Percentiles rank a stretch among this genome's conserved stretches.
phyloP scores from a whole-genome alignment of 345 rosid genomes.

The Limnanthes douglasii region DNA sequence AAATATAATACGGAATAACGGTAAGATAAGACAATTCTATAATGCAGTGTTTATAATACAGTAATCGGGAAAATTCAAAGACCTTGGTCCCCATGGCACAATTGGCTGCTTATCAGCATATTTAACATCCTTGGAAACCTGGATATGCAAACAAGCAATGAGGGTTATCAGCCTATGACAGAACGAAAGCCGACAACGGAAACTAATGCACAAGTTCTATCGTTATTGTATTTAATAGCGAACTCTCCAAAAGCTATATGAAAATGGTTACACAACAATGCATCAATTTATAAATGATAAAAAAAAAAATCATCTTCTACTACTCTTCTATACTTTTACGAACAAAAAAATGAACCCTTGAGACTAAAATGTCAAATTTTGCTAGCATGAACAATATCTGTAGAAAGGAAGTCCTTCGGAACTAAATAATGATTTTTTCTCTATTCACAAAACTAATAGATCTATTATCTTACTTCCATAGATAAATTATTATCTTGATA shows the following conservation, averaged over 20 bases:
- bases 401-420: too few relatives aligned
- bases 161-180: constrained; percentile 2
- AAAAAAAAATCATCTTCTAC: neutral
- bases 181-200: constrained; percentile 1
- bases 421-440: too few relatives aligned
- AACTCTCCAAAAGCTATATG: too few relatives aligned
- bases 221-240: too few relatives aligned
- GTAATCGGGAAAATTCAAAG: neutral
- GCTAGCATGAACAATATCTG: too few relatives aligned
- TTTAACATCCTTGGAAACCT: constrained; percentile 96
- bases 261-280: neutral
- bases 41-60: neutral
- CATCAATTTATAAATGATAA: neutral
- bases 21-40: neutral
- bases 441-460: too few relatives aligned
- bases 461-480: too few relatives aligned
- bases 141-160: constrained; percentile 11
- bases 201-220: neutral
- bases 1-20: too few relatives aligned
- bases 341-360: too few relatives aligned
- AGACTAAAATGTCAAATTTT: too few relatives aligned
- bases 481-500: neutral
- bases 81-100: constrained; percentile 99
- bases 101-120: constrained; percentile 96
- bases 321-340: neutral